These are phyloP conservation scores for Debaryomyces sp. DNA, from an alignment of 1,139 yeast genomes.

Conservation along the genomic window DNA sequence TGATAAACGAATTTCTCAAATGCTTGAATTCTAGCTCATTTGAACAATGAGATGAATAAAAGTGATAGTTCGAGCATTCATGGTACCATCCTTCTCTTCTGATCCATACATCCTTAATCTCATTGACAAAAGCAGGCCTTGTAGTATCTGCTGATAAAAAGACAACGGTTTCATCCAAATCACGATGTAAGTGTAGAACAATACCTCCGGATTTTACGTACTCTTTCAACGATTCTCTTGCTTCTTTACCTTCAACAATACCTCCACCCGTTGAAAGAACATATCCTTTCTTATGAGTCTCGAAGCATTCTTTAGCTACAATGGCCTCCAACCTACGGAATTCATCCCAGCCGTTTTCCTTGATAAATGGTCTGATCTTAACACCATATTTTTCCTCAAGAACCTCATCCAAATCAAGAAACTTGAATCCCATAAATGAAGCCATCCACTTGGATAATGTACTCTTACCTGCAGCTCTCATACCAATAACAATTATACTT, in stretches of 20 bases:
- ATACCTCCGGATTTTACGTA: slow-evolving; percentile 65
- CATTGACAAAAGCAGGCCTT: slow-evolving; percentile 85
- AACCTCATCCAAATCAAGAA: slow-evolving; percentile 75
- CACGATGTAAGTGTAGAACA: slow-evolving; percentile 89
- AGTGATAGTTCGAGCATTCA: slow-evolving; percentile 77
- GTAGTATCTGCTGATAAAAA: slow-evolving; percentile 77
- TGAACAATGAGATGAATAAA: slow-evolving; percentile 75
- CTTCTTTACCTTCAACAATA: slow-evolving; percentile 74
- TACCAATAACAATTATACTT: slow-evolving; percentile 85
- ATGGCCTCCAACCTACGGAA: slow-evolving; percentile 74
- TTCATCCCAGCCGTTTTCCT: slow-evolving; percentile 78
- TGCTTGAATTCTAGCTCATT: slow-evolving; percentile 55
- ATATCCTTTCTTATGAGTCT: slow-evolving; percentile 53
- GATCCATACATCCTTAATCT: slow-evolving; percentile 79
- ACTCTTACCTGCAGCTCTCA: slow-evolving; percentile 98
- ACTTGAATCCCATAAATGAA: slow-evolving; percentile 65
- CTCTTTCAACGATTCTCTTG: slow-evolving; percentile 62
- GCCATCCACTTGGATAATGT: slow-evolving; percentile 86
- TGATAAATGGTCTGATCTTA: slow-evolving; percentile 69
- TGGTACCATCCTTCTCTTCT: slow-evolving; percentile 81
- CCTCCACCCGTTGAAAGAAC: slow-evolving; percentile 98
- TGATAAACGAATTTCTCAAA: slow-evolving; percentile 61
- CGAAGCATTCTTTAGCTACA: slow-evolving; percentile 56
- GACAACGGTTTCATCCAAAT: slow-evolving; percentile 74
- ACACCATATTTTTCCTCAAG: slow-evolving; percentile 59